These are phyloP conservation scores for Solanum corneliomulleri DNA, from an alignment of 257 asterid genomes.

Conservation along the genomic window DNA sequence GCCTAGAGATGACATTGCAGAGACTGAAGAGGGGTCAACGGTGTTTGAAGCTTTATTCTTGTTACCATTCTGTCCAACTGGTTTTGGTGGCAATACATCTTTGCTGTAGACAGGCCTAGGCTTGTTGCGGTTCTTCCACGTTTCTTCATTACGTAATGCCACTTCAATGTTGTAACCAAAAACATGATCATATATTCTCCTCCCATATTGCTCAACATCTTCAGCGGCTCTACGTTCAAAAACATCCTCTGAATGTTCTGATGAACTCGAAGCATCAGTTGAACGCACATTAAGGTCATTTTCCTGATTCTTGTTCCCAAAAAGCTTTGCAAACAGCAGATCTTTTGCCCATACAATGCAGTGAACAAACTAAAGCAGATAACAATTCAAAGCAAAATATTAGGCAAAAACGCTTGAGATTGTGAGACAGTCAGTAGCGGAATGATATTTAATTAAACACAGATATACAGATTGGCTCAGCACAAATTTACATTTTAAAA, in stretches of 20 bases:
- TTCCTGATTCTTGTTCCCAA: slow-evolving; percentile 88
- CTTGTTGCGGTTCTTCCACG: slow-evolving; percentile 78
- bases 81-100: slow-evolving; percentile 45
- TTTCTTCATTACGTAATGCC: slow-evolving; percentile 85
- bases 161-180: slow-evolving; percentile 90
- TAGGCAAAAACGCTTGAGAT: neutral
- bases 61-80: slow-evolving; percentile 59
- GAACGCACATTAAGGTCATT: slow-evolving; percentile 85
- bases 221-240: slow-evolving; percentile 58
- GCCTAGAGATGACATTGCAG: slow-evolving; percentile 82
- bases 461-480: neutral
- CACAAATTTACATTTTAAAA: neutral
- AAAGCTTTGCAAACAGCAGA: slow-evolving; percentile 84
- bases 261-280: slow-evolving; percentile 62
- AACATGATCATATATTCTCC: slow-evolving; percentile 88
- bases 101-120: slow-evolving; percentile 74
- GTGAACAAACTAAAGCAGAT: slow-evolving; percentile 76
- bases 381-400: neutral
- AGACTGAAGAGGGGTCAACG: slow-evolving; percentile 39
- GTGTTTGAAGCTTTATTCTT: slow-evolving; percentile 21
- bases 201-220: slow-evolving; percentile 64
- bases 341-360: slow-evolving; percentile 99
- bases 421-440: neutral
- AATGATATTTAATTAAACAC: neutral
- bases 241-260: slow-evolving; percentile 54